Evolutionary conservation across 768 basidiomycete genomes (phyloP).

Genomic region (Tylopilus balloui): DNA sequence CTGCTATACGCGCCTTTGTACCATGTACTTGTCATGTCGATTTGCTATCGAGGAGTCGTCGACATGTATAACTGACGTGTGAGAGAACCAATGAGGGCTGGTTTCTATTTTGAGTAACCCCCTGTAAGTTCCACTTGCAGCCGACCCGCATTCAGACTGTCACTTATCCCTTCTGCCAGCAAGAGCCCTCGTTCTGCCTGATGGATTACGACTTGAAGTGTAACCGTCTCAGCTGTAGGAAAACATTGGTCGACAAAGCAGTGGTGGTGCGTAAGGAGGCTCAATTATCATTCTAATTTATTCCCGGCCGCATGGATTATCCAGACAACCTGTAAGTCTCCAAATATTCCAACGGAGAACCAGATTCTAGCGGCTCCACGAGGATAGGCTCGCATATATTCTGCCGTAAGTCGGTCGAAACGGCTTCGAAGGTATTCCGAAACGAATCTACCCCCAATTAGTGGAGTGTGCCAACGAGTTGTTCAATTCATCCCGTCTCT

Average conservation of each 20-base stretch:
- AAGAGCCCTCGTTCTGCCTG: not conserved
- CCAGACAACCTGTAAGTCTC: slow-evolving; percentile 53
- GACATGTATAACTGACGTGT: too few species aligned
- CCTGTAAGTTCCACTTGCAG: not conserved
- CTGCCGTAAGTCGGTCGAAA: slow-evolving; percentile 47
- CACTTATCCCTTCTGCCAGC: not conserved
- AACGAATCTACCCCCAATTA: slow-evolving; percentile 23
- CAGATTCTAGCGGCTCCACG: not conserved
- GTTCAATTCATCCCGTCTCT: slow-evolving; percentile 71
- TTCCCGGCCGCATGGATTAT: slow-evolving; percentile 10
- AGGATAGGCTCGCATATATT: slow-evolving; percentile 79
- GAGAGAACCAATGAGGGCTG: too few species aligned
- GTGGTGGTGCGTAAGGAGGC: slow-evolving; percentile 61
- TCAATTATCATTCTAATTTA: slow-evolving; percentile 2
- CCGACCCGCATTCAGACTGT: not conserved
- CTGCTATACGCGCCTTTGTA: slow-evolving; percentile 19
- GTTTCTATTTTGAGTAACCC: slow-evolving; percentile 15
- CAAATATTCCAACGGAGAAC: not conserved
- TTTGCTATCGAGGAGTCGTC: not conserved
- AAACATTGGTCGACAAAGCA: slow-evolving; percentile 66
- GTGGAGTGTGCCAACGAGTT: slow-evolving; percentile 84
- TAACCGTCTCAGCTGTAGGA: slow-evolving; percentile 74
- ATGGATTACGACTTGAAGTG: slow-evolving; percentile 81
- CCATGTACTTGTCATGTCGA: slow-evolving; percentile 27
- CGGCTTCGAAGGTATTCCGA: not conserved